Percentiles rank a stretch among this genome's conserved stretches.
These are phyloP conservation scores for Termitomyces sp. DNA, from an alignment of 768 basidiomycete genomes.

Conservation along the genomic window DNA sequence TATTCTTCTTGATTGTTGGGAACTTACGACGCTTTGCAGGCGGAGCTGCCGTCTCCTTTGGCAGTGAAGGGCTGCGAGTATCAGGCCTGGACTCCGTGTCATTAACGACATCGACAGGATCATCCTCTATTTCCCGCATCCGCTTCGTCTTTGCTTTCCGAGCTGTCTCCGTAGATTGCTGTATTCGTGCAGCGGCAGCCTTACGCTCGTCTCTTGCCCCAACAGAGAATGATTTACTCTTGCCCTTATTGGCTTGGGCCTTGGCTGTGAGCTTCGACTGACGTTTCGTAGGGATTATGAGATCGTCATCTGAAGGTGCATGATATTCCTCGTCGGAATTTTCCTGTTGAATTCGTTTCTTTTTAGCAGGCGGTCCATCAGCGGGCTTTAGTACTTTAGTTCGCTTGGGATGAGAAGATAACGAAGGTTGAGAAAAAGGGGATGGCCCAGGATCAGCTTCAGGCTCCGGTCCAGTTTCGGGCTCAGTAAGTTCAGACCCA, in stretches of 20 bases:
- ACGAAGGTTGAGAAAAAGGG: conserved; percentile 3
- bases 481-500: conserved; percentile 4
- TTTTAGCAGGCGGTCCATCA: conserved; percentile 11
- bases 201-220: conserved; percentile 21
- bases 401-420: conserved; percentile 2
- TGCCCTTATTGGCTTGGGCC: conserved; percentile 17
- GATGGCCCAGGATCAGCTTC: background rate
- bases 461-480: conserved; percentile 4
- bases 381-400: conserved; percentile 2
- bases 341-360: conserved; percentile 16
- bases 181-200: conserved; percentile 30
- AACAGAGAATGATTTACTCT: conserved; percentile 5
- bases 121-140: conserved; percentile 28
- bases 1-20: conserved; percentile 66
- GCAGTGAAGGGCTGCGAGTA: conserved; percentile 20
- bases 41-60: conserved; percentile 27
- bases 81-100: conserved; percentile 18
- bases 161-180: conserved; percentile 26
- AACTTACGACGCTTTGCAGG: conserved; percentile 40
- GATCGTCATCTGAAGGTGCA: conserved; percentile 9
- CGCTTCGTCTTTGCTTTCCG: conserved; percentile 24
- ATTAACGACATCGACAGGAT: conserved; percentile 26
- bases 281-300: conserved; percentile 4
- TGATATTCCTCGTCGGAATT: conserved; percentile 19
- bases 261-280: conserved; percentile 19